These are phyloP conservation scores for Kwoniella bestiolae DNA, from an alignment of 768 basidiomycete species.

Conservation along the genomic window DNA sequence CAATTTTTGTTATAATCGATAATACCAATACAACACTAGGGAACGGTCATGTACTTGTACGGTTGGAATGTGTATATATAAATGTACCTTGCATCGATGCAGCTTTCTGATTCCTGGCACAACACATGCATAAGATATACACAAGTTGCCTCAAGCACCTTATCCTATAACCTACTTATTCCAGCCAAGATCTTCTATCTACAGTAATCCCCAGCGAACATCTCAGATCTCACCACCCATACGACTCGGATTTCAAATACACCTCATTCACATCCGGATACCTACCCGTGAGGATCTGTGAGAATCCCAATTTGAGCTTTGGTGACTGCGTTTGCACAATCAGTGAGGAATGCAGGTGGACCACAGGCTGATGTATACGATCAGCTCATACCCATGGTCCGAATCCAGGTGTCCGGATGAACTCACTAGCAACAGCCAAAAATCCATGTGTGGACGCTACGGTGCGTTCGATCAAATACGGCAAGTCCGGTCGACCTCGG, in stretches of 20 bases:
- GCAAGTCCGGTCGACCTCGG: not conserved
- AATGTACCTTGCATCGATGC: not conserved
- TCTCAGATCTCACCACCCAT: constrained; percentile 2
- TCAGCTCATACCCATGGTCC: not conserved
- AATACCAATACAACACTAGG: not conserved
- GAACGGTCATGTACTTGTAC: not conserved
- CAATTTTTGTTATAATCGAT: too few species aligned
- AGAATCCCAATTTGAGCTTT: constrained; percentile 7
- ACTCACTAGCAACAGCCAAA: constrained; percentile 1
- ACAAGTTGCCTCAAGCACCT: too few species aligned
- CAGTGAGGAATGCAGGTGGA: constrained; percentile 3
- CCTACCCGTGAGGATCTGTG: not conserved
- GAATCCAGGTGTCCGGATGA: not conserved
- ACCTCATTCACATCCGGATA: constrained; percentile 5
- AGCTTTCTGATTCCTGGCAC: too few species aligned
- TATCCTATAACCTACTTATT: not conserved
- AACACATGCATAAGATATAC: too few species aligned
- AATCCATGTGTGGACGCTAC: not conserved
- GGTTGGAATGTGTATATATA: not conserved
- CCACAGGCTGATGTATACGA: constrained; percentile 2
- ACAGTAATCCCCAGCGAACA: not conserved
- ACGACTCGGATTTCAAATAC: constrained; percentile 4
- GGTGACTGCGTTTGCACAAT: constrained; percentile 9
- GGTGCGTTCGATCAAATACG: not conserved
- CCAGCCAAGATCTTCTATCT: not conserved